Evolutionary conservation across 2,329 filamentous ascomycete species (phyloP).

Genomic region (Zymoseptoria crescenta): DNA sequence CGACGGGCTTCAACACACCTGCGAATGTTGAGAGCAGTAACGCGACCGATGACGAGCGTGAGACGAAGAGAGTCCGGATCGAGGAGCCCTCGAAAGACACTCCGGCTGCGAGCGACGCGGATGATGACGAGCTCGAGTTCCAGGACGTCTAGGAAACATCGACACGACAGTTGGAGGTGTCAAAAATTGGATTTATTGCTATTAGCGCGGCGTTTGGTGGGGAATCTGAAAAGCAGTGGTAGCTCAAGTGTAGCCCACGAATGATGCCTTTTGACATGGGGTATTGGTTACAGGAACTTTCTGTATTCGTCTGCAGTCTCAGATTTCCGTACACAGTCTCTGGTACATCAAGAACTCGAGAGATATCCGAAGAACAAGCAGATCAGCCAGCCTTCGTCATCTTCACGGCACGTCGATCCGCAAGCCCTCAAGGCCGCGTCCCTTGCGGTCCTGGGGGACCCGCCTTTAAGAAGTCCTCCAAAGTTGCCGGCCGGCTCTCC

Average conservation of each 20-base stretch:
- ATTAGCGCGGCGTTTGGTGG: conserved; percentile 8
- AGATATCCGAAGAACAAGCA: too few relatives aligned
- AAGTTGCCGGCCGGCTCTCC: neutral
- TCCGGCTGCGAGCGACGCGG: conserved; percentile 34
- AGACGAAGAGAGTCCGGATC: conserved; percentile 55
- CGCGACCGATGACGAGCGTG: conserved; percentile 37
- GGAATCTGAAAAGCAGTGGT: neutral
- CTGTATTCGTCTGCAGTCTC: too few relatives aligned
- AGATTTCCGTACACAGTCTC: too few relatives aligned
- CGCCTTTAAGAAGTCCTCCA: neutral
- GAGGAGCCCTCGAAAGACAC: conserved; percentile 35
- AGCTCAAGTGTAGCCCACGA: neutral
- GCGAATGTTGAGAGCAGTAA: conserved; percentile 24
- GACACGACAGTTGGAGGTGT: neutral
- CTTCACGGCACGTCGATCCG: too few relatives aligned
- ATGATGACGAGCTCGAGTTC: conserved; percentile 43
- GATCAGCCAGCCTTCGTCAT: too few relatives aligned
- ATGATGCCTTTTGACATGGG: too few relatives aligned
- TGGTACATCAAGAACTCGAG: too few relatives aligned
- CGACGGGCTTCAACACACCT: conserved; percentile 21
- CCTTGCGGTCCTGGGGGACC: neutral
- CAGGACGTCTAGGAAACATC: conserved; percentile 34
- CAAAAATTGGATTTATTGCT: neutral
- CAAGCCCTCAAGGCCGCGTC: too few relatives aligned
- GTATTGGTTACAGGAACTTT: too few relatives aligned